Base-by-base conservation (phyloP, 768 basidiomycete species). In the Mycena filopes region DNA sequence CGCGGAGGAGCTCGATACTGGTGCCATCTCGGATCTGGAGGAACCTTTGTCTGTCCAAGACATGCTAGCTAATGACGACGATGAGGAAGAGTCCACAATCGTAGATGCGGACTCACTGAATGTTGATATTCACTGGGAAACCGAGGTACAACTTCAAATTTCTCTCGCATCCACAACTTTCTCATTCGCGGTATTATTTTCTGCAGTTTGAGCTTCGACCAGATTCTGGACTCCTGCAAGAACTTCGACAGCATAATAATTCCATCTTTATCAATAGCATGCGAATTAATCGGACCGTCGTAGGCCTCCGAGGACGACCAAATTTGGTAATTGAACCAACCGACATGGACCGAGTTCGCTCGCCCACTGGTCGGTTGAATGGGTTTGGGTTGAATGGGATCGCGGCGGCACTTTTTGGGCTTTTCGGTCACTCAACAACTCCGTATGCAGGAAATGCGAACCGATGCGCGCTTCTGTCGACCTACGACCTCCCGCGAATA, bases 291-390 rank as follows among this genome's bases (percentile, higher is more conserved):
- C 47, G 47, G 18, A 49, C 47, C 16, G 21, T 49, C 13, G 47
- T 31, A 31, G 18, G 28, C 21, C 7, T 8, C 18, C 11, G 31
- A 4, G 47, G 28, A 9, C 28, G 47, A 9, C 47, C 47, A 1
- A 31, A 4, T 2, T 20, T 31, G 5, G 7, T 20, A 20, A 49
- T 49, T 7, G 25, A 31, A 8, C 2, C 16, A 4, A 4, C 6
- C 2, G 47, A 49, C 21, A 5, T 20, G 3, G 3, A 23, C 4
- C 47, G 47, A 3, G 31, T 49, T 29, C 13, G 47, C 28, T 11
- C 81, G 78, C 0, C n/a, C 60, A 47, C 3, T 73, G 72, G 1
- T 75, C 71, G 77, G 23, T 63, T 84, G 0, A 56, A 58, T 4
- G 47, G 61, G 1, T 53, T 47, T 5, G 77, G 75, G 43, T 51